Conservation (phyloP, 139 green algal genomes). For the Chlorella vulgaris region DNA sequence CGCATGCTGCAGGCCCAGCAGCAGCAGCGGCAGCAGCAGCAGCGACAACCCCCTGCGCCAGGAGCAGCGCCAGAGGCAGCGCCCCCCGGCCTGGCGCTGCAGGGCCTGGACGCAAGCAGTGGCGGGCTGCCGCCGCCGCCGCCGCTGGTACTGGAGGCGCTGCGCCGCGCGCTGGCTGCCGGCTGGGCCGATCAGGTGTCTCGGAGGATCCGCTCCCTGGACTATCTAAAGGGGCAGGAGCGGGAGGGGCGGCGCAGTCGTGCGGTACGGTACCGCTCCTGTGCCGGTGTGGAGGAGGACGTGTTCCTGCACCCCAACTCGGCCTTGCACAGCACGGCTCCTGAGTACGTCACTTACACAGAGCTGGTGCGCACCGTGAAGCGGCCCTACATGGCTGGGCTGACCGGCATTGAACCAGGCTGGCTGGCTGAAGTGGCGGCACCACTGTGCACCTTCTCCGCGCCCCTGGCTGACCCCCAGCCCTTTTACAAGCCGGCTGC, state of each 20-base stretch:
- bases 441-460: slow-evolving; percentile 63
- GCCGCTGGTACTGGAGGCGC: slow-evolving; percentile 41
- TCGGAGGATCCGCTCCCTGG: slow-evolving; percentile 48
- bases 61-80: not conserved
- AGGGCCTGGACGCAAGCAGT: not conserved
- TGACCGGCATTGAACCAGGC: slow-evolving; percentile 69
- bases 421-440: slow-evolving; percentile 63
- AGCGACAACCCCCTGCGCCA: not conserved
- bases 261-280: slow-evolving; percentile 71
- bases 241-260: slow-evolving; percentile 9
- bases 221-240: slow-evolving; percentile 48
- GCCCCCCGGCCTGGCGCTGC: not conserved
- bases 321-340: slow-evolving; percentile 58
- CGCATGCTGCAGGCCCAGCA: slow-evolving; percentile 39
- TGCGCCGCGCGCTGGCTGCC: slow-evolving; percentile 74
- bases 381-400: slow-evolving; percentile 84
- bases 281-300: slow-evolving; percentile 46
- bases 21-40: not conserved
- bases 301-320: slow-evolving; percentile 93
- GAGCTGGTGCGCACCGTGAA: slow-evolving; percentile 81
- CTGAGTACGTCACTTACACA: slow-evolving; percentile 83
- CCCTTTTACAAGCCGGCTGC: slow-evolving; percentile 57
- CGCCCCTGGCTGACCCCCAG: slow-evolving; percentile 59
- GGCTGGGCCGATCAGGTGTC: slow-evolving; percentile 91
- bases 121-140: slow-evolving; percentile 23